Evolutionary conservation across 1,284 basidiomycete genomes (phyloP), one percentile per base, ranked within the genome.

Genomic region (Cryptococcus deneoformans): DNA sequence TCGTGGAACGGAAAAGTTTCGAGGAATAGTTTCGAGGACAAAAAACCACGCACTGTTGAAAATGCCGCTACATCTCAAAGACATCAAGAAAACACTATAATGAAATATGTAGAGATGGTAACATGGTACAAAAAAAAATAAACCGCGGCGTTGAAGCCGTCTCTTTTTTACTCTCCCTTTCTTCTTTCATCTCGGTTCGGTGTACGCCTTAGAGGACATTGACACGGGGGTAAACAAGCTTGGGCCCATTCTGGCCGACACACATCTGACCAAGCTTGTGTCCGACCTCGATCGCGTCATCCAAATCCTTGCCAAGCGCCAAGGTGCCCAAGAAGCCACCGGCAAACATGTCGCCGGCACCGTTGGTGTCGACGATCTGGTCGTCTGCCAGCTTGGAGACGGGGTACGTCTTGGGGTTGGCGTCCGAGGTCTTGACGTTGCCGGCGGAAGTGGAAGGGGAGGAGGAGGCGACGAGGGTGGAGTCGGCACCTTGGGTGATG

Each of bases 341-440:
- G n/a, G 93, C 92, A 69, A 99, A 99, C 52, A 92, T 93, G 77
- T 99, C 96, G 53, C 96, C 96, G n/a, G 96, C 96, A 53, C 92
- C 96, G 79, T 99, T 99, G 57, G 96, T 99, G 79, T 99, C 96
- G 58, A 97, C 87, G 68, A 99, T 95, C 76, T 88, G 75, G 57
- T 83, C 83, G 63, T 82, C 81, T 53, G 78, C 70, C 61, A 97
- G 81, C 51, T 84, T 81, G 57, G 81, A 76, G 50, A 95, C 90
- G 20, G 38, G 68, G 79, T 82, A 88, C 11, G 81, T 77, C 82
- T 82, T 77, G 71, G 79, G 72, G 78, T 81, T 75, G 53, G 66
- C 53, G 62, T 77, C 77, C 10, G 53, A 50, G 42, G 66, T 60
- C 49, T 65, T 54, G 52, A 80, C 69, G 76, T 79, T 79, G 59